A percentile compares a stretch with the other conserved stretches of the same genome.
Conservation (phyloP, 805 yeast genomes). For the Starmerella lactis-condensi region DNA sequence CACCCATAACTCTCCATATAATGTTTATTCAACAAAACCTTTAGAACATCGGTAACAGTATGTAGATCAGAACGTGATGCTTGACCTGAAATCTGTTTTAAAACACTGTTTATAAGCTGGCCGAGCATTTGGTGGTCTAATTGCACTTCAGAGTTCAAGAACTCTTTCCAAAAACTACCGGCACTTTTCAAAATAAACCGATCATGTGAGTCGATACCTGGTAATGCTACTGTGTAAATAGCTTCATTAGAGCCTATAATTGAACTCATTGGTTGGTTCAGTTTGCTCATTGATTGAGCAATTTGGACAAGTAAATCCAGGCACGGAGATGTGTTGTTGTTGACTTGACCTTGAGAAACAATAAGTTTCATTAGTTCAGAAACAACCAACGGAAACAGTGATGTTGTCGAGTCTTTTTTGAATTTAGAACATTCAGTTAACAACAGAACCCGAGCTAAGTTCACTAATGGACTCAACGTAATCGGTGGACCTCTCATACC, state of each 20-base stretch:
- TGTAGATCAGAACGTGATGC: constrained; percentile 29
- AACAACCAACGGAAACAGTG: constrained; percentile 3
- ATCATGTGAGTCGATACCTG: constrained; percentile 32
- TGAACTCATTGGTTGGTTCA: too few species aligned
- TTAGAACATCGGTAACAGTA: constrained; percentile 26
- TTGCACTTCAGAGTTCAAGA: constrained; percentile 21
- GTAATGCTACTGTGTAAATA: too few species aligned
- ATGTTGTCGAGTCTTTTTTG: too few species aligned
- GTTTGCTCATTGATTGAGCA: constrained; percentile 3
- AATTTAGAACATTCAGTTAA: constrained; percentile 13
- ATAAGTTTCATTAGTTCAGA: neutral
- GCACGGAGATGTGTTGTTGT: constrained; percentile 1
- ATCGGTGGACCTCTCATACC: constrained; percentile 15
- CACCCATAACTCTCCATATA: constrained; percentile 6
- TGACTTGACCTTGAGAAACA: neutral
- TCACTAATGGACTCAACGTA: constrained; percentile 16
- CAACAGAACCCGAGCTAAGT: constrained; percentile 19
- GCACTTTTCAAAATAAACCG: constrained; percentile 36
- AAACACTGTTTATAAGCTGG: constrained; percentile 23
- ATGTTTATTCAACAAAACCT: constrained; percentile 20
- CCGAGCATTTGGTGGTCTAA: constrained; percentile 19
- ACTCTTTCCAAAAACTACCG: constrained; percentile 36
- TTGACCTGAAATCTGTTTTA: constrained; percentile 27
- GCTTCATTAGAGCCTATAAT: too few species aligned
- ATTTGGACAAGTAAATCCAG: constrained; percentile 19